Percentiles rank a stretch among this genome's conserved stretches.
phyloP scores from a whole-genome alignment of 345 rosid species.

The Bruguiera parviflora region DNA sequence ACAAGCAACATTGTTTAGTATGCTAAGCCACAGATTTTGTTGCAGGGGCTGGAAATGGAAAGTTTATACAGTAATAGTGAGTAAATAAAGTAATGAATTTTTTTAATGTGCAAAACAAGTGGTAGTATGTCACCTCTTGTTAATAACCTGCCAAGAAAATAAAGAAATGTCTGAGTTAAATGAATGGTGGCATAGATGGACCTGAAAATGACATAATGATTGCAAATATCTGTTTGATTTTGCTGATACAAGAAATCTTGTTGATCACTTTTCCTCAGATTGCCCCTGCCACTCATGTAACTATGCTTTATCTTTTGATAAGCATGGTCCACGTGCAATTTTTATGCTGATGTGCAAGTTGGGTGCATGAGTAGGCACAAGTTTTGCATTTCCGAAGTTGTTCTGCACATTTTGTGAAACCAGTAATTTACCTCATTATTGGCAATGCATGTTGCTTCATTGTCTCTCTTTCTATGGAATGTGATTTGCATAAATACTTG shows the following conservation, averaged over 20 bases:
- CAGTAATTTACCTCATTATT: neutral
- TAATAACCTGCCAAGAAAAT: neutral
- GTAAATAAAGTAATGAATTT: neutral
- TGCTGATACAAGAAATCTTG: neutral
- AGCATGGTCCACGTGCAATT: neutral
- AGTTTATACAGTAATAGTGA: neutral
- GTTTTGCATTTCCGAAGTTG: neutral
- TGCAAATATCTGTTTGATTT: neutral
- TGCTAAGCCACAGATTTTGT: neutral
- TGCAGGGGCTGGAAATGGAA: neutral
- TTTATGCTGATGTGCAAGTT: neutral
- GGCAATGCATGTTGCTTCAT: neutral
- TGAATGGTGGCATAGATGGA: neutral
- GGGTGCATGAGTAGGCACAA: neutral
- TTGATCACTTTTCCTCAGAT: constrained; percentile 1
- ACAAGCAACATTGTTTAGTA: neutral
- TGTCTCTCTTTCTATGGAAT: neutral
- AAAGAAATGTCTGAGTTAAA: neutral
- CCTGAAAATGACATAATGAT: neutral
- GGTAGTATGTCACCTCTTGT: too few species aligned
- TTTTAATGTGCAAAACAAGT: too few species aligned
- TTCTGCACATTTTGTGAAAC: neutral
- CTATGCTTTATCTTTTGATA: neutral
- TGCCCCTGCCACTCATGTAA: neutral
- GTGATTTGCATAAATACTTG: neutral